These are phyloP conservation scores for Suillus occidentalis DNA, from an alignment of 768 basidiomycete species.

Conservation along the genomic window DNA sequence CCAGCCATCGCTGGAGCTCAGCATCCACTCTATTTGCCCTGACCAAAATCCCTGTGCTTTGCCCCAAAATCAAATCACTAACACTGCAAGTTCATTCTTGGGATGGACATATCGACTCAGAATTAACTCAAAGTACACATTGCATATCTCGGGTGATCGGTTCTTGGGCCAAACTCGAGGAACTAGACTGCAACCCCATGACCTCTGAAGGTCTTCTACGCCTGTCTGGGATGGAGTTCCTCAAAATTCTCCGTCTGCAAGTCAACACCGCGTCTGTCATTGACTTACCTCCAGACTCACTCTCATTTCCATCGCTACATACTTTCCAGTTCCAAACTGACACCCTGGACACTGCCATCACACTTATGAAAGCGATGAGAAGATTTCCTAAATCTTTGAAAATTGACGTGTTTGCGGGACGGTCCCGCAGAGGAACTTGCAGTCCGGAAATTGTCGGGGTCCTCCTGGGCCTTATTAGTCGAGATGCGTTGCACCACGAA, in stretches of 20 bases:
- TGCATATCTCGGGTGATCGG: conserved; percentile 1
- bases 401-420: not conserved
- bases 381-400: not conserved
- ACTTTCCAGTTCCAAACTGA: conserved; percentile 1
- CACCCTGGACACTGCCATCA: conserved; percentile 1
- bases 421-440: not conserved
- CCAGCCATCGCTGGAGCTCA: not conserved
- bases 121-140: not conserved
- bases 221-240: not conserved
- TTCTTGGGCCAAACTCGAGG: conserved; percentile 1
- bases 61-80: conserved; percentile 1
- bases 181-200: conserved; percentile 3
- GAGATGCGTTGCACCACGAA: not conserved
- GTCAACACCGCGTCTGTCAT: not conserved
- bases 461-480: not conserved
- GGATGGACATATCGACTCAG: not conserved
- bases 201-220: not conserved
- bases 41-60: not conserved
- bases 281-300: not conserved
- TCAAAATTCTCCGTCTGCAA: not conserved
- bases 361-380: not conserved
- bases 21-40: not conserved
- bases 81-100: not conserved
- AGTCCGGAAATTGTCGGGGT: not conserved
- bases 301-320: not conserved